Conservation (phyloP, 192 early-diverging fungal genomes). For the Coemansia furcata region DNA sequence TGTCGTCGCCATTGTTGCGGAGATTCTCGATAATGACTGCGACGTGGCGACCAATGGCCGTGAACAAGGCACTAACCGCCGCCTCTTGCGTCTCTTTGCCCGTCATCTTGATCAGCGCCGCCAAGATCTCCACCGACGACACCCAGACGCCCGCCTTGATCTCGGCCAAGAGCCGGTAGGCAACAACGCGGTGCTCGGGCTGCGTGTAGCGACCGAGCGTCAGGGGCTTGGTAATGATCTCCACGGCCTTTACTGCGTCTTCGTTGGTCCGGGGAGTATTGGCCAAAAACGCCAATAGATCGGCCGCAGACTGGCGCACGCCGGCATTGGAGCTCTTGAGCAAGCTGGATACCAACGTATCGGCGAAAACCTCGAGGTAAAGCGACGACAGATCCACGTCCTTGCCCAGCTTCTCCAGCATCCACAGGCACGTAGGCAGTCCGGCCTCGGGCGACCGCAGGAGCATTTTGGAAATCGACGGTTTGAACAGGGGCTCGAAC, state of each 20-base stretch:
- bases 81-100: slow-evolving; percentile 77
- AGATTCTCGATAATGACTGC: slow-evolving; percentile 45
- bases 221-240: slow-evolving; percentile 36
- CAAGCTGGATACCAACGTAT: slow-evolving; percentile 35
- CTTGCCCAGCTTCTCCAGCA: slow-evolving; percentile 61
- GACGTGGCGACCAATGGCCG: slow-evolving; percentile 59
- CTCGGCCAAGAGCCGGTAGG: slow-evolving; percentile 58
- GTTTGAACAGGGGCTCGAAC: slow-evolving; percentile 59
- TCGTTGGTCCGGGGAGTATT: slow-evolving; percentile 27
- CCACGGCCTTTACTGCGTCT: slow-evolving; percentile 11
- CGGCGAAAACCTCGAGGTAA: slow-evolving; percentile 60
- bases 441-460: slow-evolving; percentile 84
- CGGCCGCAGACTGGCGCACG: slow-evolving; percentile 25
- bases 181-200: slow-evolving; percentile 65
- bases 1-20: background rate
- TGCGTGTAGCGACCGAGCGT: slow-evolving; percentile 57
- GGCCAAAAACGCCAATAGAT: slow-evolving; percentile 29
- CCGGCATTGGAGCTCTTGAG: slow-evolving; percentile 33
- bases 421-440: slow-evolving; percentile 57
- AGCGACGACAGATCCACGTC: slow-evolving; percentile 58
- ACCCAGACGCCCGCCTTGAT: slow-evolving; percentile 39
- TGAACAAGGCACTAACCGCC: slow-evolving; percentile 60
- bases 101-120: slow-evolving; percentile 64
- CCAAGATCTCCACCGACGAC: slow-evolving; percentile 51
- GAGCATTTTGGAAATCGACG: slow-evolving; percentile 71